These are phyloP conservation scores for Avena sativa DNA, from an alignment of 176 grass and related monocot species.

Conservation along the genomic window DNA sequence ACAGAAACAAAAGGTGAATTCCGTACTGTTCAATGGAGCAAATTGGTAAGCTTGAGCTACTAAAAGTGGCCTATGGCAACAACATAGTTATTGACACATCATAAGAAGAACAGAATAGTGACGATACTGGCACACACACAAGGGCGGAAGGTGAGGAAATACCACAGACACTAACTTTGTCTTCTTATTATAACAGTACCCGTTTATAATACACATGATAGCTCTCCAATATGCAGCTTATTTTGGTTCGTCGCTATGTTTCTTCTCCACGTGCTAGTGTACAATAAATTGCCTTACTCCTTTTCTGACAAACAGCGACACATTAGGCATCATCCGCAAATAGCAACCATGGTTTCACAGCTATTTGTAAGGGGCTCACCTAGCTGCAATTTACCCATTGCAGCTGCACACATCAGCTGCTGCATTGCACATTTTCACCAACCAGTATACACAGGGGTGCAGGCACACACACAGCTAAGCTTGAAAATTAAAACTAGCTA, in stretches of 20 bases:
- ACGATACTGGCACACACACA: not conserved
- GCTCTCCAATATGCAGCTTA: not conserved
- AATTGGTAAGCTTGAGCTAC: conserved; percentile 16
- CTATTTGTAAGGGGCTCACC: not conserved
- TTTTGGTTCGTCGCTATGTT: not conserved
- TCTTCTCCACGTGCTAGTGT: not conserved
- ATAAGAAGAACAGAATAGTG: not conserved
- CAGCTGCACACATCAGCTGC: conserved; percentile 21
- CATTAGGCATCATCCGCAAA: not conserved
- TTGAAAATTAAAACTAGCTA: not conserved
- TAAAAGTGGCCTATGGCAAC: conserved; percentile 2
- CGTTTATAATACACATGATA: not conserved
- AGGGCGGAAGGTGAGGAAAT: not conserved
- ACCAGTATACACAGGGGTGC: not conserved
- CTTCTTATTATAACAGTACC: not conserved
- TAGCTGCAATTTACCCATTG: not conserved
- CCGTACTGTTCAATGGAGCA: conserved; percentile 4
- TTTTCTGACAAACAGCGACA: not conserved
- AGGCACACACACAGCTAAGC: not conserved
- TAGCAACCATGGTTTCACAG: not conserved
- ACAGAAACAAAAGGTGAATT: not conserved
- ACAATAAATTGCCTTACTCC: not conserved
- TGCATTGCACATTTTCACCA: conserved; percentile 38
- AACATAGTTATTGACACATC: not conserved
- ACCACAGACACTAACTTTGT: not conserved